A percentile compares a stretch with the other conserved stretches of the same genome.
phyloP scores from a whole-genome alignment of 2,329 filamentous ascomycete genomes.

The Ophiocordyceps australis region DNA sequence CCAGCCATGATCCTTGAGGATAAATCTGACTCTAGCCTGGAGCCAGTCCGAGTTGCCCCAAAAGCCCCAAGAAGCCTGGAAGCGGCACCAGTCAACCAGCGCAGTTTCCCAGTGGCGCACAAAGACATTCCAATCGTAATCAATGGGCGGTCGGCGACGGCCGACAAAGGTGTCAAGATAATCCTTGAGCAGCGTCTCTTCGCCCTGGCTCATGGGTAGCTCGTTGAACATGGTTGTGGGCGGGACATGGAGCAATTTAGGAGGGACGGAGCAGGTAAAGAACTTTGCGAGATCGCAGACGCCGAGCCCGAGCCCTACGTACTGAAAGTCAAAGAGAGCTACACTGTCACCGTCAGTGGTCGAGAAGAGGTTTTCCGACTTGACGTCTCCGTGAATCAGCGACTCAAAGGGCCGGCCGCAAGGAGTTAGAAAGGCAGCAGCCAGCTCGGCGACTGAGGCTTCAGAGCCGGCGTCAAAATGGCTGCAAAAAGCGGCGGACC shows the following conservation, averaged over 20 bases:
- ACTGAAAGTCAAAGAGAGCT: constrained; percentile 54
- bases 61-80: constrained; percentile 42
- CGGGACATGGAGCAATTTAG: constrained; percentile 25
- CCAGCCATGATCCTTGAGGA: constrained; percentile 26
- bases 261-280: constrained; percentile 46
- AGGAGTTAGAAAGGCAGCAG: constrained; percentile 30
- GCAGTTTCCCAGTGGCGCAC: constrained; percentile 47
- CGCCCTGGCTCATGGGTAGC: constrained; percentile 30
- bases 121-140: constrained; percentile 36
- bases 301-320: constrained; percentile 43
- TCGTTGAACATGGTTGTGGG: constrained; percentile 11
- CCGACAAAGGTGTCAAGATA: constrained; percentile 27
- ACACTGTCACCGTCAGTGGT: constrained; percentile 26
- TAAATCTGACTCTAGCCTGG: constrained; percentile 30
- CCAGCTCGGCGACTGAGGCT: constrained; percentile 29
- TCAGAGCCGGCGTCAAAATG: constrained; percentile 3
- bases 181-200: constrained; percentile 27
- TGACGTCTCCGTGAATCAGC: constrained; percentile 50
- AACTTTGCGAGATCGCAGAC: constrained; percentile 50
- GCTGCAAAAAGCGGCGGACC: constrained; percentile 30
- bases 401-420: constrained; percentile 27
- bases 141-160: not conserved
- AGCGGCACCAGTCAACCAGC: constrained; percentile 47
- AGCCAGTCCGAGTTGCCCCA: constrained; percentile 43
- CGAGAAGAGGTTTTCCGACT: constrained; percentile 50